Percentiles rank a stretch among this genome's conserved stretches.
Conservation (phyloP, 1,139 yeast species). For the Candida sanyaensis region DNA sequence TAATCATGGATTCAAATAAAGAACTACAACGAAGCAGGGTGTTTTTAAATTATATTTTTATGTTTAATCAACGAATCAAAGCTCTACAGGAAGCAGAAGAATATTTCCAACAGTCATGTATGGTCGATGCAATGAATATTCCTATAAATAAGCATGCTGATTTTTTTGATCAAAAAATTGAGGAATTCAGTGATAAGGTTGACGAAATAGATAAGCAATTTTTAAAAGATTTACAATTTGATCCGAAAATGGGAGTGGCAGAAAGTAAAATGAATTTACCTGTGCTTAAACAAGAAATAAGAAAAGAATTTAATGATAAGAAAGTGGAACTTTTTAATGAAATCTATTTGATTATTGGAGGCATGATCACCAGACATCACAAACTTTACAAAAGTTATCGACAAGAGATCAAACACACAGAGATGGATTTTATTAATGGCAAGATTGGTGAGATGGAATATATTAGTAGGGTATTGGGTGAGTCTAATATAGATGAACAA, state of each 20-base stretch:
- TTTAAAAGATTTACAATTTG: neutral
- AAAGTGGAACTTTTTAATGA: neutral
- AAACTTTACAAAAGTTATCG: neutral
- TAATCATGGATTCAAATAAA: neutral
- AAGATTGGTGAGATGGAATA: slow-evolving; percentile 1
- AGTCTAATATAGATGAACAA: neutral
- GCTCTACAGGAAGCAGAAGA: neutral
- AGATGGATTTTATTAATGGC: slow-evolving; percentile 1
- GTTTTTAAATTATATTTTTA: neutral
- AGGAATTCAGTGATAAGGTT: slow-evolving; percentile 1
- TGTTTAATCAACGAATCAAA: neutral
- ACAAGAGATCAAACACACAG: neutral
- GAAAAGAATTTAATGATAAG: neutral
- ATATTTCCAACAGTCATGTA: slow-evolving; percentile 1
- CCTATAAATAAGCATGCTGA: neutral
- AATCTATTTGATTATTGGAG: neutral
- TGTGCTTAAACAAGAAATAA: neutral
- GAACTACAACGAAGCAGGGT: neutral
- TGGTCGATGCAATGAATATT: slow-evolving; percentile 1
- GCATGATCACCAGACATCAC: neutral
- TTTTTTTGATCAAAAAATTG: neutral
- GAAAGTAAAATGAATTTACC: neutral
- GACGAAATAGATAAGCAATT: neutral
- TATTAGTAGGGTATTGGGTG: neutral
- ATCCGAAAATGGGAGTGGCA: neutral